A percentile compares a stretch with the other conserved stretches of the same genome.
Evolutionary conservation across 116 monocot species (phyloP).

Genomic region (Posidonia oceanica): DNA sequence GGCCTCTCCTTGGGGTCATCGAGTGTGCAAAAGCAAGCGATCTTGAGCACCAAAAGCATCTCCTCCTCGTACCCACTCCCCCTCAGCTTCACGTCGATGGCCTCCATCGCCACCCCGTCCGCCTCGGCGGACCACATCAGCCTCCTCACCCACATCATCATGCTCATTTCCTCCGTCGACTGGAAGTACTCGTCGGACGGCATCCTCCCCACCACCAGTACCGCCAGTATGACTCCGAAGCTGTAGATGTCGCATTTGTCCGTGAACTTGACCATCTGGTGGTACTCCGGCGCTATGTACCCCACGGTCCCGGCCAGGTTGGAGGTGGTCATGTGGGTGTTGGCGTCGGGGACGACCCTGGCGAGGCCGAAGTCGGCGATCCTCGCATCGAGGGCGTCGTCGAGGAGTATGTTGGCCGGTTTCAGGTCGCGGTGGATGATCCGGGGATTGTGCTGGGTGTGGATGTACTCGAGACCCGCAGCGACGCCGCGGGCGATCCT

Average conservation of each 20-base stretch:
- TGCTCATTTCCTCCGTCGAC: slow-evolving; percentile 39
- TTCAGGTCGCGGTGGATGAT: slow-evolving; percentile 81
- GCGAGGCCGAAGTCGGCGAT: slow-evolving; percentile 80
- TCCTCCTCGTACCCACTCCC: slow-evolving; percentile 26
- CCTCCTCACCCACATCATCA: slow-evolving; percentile 61
- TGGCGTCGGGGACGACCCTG: slow-evolving; percentile 46
- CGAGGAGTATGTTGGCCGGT: slow-evolving; percentile 71
- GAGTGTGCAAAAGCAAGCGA: slow-evolving; percentile 48
- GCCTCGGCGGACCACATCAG: slow-evolving; percentile 12
- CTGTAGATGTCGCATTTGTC: slow-evolving; percentile 68
- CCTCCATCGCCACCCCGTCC: background rate
- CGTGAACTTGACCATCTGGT: slow-evolving; percentile 52
- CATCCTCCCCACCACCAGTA: slow-evolving; percentile 46
- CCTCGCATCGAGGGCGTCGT: slow-evolving; percentile 53
- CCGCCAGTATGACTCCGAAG: slow-evolving; percentile 70
- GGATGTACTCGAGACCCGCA: slow-evolving; percentile 65
- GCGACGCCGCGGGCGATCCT: slow-evolving; percentile 48
- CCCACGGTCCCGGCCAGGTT: slow-evolving; percentile 64
- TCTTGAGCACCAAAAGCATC: slow-evolving; percentile 38
- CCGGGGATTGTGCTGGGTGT: slow-evolving; percentile 44
- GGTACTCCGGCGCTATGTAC: slow-evolving; percentile 84
- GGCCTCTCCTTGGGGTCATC: slow-evolving; percentile 46
- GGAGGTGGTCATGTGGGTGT: slow-evolving; percentile 41
- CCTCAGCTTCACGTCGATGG: slow-evolving; percentile 26
- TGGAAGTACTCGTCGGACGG: slow-evolving; percentile 61